These are phyloP conservation scores for Paraphysoderma sedebokerense DNA, from an alignment of 371 early-diverging fungal species.

Conservation along the genomic window DNA sequence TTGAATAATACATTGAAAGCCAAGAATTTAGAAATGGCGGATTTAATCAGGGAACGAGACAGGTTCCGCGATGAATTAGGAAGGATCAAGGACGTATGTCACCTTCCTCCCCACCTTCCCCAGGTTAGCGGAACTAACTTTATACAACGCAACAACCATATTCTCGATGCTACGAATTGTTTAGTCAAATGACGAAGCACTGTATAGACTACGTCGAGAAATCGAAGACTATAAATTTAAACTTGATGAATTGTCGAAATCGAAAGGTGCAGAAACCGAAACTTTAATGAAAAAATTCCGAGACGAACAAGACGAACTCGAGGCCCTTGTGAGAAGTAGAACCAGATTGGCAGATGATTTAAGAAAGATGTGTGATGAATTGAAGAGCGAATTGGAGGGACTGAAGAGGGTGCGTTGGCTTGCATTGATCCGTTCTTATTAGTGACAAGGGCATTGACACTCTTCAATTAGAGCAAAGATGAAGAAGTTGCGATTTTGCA, in stretches of 20 bases:
- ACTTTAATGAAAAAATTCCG: conserved; percentile 55
- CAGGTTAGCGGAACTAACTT: no score
- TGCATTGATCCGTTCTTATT: not conserved
- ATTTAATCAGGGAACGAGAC: conserved; percentile 68
- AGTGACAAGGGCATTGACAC: not conserved
- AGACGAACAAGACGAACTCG: conserved; percentile 60
- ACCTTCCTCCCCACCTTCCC: conserved; percentile 2
- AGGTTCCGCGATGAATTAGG: conserved; percentile 53
- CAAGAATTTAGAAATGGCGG: conserved; percentile 63
- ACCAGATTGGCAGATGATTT: no score
- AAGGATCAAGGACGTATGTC: conserved; percentile 29
- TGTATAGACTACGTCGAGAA: conserved; percentile 58
- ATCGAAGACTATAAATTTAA: conserved; percentile 52
- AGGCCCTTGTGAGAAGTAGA: conserved; percentile 14
- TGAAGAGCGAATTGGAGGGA: conserved; percentile 43
- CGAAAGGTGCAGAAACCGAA: conserved; percentile 67
- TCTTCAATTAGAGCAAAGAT: conserved; percentile 32
- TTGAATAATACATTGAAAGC: conserved; percentile 53
- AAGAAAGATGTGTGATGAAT: conserved; percentile 20
- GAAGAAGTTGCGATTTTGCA: conserved; percentile 80
- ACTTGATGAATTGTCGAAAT: conserved; percentile 51
- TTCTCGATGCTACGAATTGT: no score
- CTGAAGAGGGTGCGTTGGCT: not conserved
- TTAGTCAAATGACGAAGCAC: conserved; percentile 61
- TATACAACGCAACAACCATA: no score